Evolutionary conservation across 2,329 filamentous ascomycete genomes (phyloP), one percentile per base, ranked within the genome.

Genomic region (Botrytis fragariae): DNA sequence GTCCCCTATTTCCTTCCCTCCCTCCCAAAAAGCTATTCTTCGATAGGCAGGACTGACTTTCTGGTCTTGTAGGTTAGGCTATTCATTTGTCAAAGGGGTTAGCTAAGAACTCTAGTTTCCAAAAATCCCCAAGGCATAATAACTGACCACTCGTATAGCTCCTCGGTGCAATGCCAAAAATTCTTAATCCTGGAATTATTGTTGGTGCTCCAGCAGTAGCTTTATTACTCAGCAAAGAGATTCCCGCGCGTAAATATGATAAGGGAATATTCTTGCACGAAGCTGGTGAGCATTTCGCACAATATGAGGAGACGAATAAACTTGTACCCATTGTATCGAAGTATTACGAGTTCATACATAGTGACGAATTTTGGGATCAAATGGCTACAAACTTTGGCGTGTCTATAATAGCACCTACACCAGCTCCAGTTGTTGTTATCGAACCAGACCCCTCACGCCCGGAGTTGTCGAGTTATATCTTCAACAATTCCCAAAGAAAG

Each of bases 261-360:
- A 60, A 69, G 16, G 67, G 67, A n/a, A 44, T 69, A 18, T 69
- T 59, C 45, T 69, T 69, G 22, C 54, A 57, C 37, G 67, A 69
- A 44, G n/a, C 35, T 35, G 67, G 67, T 22, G 29, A 69, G 37
- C n/a, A 69, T 57, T 25, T 42, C 6, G 22, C 48, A 60, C 48
- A 69, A 25, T 35, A 25, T n/a, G 35, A 60, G 37, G 37, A 42
- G 12, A 42, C 35, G 7, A 69, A 69, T n/a, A 57, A 25, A 4
- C 5, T 57, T 44, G 54, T 44, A 6, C 67, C 67, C 6, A 35
- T 69, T 12, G 51, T 69, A 2, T 42, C 51, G 25, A 57, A 32
- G 35, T 69, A 69, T 18, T 69, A 44, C n/a, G 67, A 69, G 22
- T 29, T n/a, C 1, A 69, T 69, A 57, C 10, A 69, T n/a, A 57